Base-by-base conservation (phyloP, 1,139 yeast genomes). In the Chernovozyma aurita region DNA sequence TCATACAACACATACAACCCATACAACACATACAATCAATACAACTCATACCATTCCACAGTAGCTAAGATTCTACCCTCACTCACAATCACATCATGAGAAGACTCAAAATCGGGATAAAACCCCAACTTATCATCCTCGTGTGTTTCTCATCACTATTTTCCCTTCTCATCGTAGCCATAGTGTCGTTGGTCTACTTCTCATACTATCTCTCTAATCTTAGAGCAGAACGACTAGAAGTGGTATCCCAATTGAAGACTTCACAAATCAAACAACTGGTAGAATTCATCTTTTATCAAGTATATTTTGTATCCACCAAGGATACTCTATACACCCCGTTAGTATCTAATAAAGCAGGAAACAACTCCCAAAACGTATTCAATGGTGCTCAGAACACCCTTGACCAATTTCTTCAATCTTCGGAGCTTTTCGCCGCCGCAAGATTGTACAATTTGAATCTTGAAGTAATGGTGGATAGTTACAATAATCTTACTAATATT, bases 121-220 rank as follows among this genome's bases (percentile, higher is more conserved):
- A 79, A 45, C 75, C 81, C 31, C 97, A 90, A 64, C 78, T 90
- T 40, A 82, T 87, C 42, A 74, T 80, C n/a, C 65, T 88, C 35
- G 95, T 87, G 47, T 71, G 85, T 42, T 65, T 82, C 43, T 85
- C 88, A 24, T 84, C 95, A 18, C 68, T 85, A 29, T 64, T 85
- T 36, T 87, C 97, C 2, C 67, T 90, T 36, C 65, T 85, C 24
- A 76, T 86, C 4, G 62, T 90, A 34, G 92, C 95, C 11, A 65
- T 85, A 20, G 86, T 84, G 8, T 79, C 95, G 2, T 95, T 95
- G 33, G 76, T 85, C 7, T 86, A 85, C 59, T 86, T 85, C 52
- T 77, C 87, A 14, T 57, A 66, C 20, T 83, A 78, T 47, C 76
- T 82, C 41, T 73, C 78, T 34, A 61, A 71, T 36, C 61, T 85